These are phyloP conservation scores for Quercus cerris DNA, from an alignment of 306 rosid species.

Conservation along the genomic window DNA sequence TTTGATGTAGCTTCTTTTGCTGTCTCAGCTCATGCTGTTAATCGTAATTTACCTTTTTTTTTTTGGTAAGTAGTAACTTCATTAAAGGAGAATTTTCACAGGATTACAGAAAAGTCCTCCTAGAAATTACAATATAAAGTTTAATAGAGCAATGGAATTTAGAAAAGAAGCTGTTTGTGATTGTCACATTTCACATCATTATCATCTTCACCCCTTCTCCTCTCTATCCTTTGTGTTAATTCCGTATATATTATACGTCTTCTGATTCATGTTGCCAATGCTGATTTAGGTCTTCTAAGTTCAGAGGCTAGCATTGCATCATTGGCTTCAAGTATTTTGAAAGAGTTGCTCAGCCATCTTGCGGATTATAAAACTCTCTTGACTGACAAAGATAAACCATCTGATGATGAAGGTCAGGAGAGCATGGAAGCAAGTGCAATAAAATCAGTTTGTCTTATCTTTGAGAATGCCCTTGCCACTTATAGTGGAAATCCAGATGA, in stretches of 20 bases:
- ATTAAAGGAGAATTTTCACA: neutral
- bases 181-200: neutral
- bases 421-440: constrained; percentile 43
- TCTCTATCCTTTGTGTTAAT: neutral
- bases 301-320: constrained; percentile 58
- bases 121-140: neutral
- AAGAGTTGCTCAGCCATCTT: constrained; percentile 53
- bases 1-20: neutral
- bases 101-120: neutral
- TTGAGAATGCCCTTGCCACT: constrained; percentile 53
- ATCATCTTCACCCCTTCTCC: neutral
- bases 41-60: neutral
- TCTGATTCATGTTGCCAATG: constrained; percentile 36
- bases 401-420: constrained; percentile 33
- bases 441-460: constrained; percentile 52
- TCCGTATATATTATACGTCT: neutral
- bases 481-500: constrained; percentile 60
- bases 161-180: neutral
- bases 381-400: constrained; percentile 30
- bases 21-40: neutral
- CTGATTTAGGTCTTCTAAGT: constrained; percentile 65
- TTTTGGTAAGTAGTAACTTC: neutral
- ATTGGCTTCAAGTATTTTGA: constrained; percentile 62
- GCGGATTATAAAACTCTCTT: constrained; percentile 31
- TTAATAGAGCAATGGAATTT: neutral